Base-by-base conservation (phyloP, 2,329 filamentous ascomycete species). In the Leptographium wingfieldii region DNA sequence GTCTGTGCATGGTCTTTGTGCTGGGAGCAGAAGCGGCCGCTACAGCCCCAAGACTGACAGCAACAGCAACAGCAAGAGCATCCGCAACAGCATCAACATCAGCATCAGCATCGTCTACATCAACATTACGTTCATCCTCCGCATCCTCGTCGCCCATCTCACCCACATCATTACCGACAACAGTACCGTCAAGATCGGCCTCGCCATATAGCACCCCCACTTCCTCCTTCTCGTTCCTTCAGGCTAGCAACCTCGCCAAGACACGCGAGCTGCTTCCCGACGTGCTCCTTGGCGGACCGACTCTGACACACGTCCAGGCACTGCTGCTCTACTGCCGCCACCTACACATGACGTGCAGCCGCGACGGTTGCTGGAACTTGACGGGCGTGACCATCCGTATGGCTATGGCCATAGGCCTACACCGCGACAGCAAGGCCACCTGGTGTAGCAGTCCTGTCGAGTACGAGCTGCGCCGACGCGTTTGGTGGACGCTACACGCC, bases 401-500 rank as follows among this genome's bases (percentile, higher is more conserved):
- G 12, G 63, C 64, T 22, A 49, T 64, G 9, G 64, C 64, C 38
- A 62, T 64, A 16, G 64, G 64, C 14, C 60, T 65, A 55, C 64
- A 65, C 59, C 62, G 62, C 25, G 60, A 62, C 60, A 56, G 59
- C 46, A 51, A 48, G 19, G 57, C 60, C 40, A 38, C 25, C 38
- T 14, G 46, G 29, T 58, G 43, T 14, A 58, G 60, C 1, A 69
- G 67, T 19, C 73, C 78, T 54, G 54, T 67, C 2, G 64, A 68
- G 43, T 64, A 65, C n/a, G 65, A 68, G 54, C 64, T 69, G 22
- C 66, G 68, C 11, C 68, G 69, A 40, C 63, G 68, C 25, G 63
- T 70, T 22, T 71, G 69, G 69, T 70, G 69, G 68, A 70, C 69
- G 6, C 43, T 70, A 46, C 70, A 69, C 58, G 64, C 63, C n/a